Base-by-base conservation (phyloP, 2,329 filamentous ascomycete genomes). In the Chaetomium sp. region DNA sequence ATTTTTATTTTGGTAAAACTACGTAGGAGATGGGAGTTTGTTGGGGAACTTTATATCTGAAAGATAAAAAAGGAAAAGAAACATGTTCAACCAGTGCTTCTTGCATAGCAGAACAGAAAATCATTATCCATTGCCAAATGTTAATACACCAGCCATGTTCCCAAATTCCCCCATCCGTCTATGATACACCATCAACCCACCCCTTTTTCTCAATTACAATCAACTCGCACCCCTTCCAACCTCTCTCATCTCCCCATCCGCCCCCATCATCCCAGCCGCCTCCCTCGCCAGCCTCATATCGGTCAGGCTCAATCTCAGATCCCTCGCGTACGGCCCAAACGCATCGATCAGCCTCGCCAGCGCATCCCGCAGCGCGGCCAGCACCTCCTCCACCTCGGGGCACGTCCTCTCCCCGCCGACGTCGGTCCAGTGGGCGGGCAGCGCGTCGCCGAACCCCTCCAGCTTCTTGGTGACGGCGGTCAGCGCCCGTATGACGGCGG, bases 371-470 rank as follows among this genome's bases (percentile, higher is more conserved):
- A 97, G 74, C 19, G 86, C 85, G 19, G 82, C 78, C 53, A 92
- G 70, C 12, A 97, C 81, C 49, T 85, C 81, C 23, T 93, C 87
- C n/a, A 96, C 87, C 70, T 94, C 91, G 0, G 82, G 80, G 31
- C 81, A 81, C 51, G 85, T 79, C 62, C 80, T 82, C 42, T 74
- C 75, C 27, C 85, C 84, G 21, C 84, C 81, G 2, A 90, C 79
- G 74, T 97, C 93, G 1, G 91, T 93, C 92, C 92, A 96, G 76
- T 95, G 91, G 3, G 86, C 76, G 1, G 85, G 82, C 51, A 90
- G 78, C 2, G 72, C 77, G 8, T 76, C 75, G 68, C 87, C 82
- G 73, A 96, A 92, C 1, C 74, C 78, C 72, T 96, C 89, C 3
- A 97, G 79, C 69, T 87, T 87, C 62, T 80, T 83, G 63, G 93